phyloP scores from a whole-genome alignment of 2,329 filamentous ascomycete genomes.

The Xylariales sp. region DNA sequence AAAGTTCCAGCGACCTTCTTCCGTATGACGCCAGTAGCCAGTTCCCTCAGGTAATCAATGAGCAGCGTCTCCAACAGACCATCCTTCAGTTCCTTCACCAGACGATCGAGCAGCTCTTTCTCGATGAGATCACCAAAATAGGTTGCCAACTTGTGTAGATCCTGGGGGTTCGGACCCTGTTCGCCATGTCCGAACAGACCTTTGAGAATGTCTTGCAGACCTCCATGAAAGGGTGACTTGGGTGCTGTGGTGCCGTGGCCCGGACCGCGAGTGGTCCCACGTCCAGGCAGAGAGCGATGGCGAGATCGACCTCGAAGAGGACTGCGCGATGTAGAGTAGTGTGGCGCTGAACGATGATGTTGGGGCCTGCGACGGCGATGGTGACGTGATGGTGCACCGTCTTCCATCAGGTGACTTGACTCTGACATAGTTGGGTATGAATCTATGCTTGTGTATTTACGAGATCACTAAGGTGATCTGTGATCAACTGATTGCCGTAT shows the following conservation, averaged over 20 bases:
- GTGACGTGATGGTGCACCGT: not conserved
- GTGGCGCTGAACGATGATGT: not conserved
- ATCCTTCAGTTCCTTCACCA: conserved; percentile 5
- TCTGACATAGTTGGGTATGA: not conserved
- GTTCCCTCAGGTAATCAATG: conserved; percentile 7
- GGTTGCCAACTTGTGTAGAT: conserved; percentile 2
- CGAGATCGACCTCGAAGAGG: conserved; percentile 1
- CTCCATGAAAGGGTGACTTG: conserved; percentile 1
- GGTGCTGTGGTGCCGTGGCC: not conserved
- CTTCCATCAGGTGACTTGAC: not conserved
- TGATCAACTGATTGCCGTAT: no score
- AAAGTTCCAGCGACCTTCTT: not conserved
- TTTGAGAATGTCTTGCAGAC: conserved; percentile 9
- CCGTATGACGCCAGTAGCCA: conserved; percentile 1
- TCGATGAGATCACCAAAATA: conserved; percentile 5
- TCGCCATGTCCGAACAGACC: conserved; percentile 6
- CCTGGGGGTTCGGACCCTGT: conserved; percentile 1
- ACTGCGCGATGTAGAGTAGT: conserved; percentile 1
- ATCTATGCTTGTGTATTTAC: not conserved
- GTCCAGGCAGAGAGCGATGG: not conserved
- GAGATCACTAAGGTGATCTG: no score
- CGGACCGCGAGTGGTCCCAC: not conserved
- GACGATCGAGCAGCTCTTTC: conserved; percentile 3
- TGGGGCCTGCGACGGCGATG: not conserved
- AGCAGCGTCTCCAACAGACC: conserved; percentile 9